Evolutionary conservation across 139 green algal genomes (phyloP).

Genomic region (Micractinium sp.): DNA sequence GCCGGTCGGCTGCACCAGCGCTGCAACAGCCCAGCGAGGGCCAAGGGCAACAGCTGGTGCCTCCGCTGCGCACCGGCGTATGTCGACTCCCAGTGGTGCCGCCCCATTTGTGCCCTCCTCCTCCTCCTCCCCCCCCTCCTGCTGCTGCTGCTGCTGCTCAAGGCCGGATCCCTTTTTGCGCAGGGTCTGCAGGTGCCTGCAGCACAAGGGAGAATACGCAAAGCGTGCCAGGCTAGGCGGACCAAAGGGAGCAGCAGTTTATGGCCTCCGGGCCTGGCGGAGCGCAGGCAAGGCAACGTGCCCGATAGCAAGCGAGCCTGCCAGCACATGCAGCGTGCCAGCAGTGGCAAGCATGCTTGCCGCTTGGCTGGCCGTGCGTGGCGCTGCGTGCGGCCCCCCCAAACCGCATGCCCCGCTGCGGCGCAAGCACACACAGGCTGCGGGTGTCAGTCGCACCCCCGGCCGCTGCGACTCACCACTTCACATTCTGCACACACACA

Average conservation of each 20-base stretch:
- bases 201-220: neutral
- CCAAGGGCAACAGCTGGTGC: too few species aligned
- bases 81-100: too few species aligned
- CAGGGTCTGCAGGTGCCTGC: constrained; percentile 23
- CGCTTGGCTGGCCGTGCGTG: too few species aligned
- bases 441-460: too few species aligned
- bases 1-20: too few species aligned
- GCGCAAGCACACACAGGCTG: too few species aligned
- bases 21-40: too few species aligned
- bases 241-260: neutral
- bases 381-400: too few species aligned
- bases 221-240: neutral
- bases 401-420: too few species aligned
- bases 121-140: neutral
- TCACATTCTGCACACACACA: neutral
- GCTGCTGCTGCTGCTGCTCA: neutral
- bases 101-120: neutral
- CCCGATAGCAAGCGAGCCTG: neutral
- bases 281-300: neutral
- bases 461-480: neutral
- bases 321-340: neutral
- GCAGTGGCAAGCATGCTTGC: too few species aligned
- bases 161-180: constrained; percentile 14
- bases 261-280: too few species aligned
- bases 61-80: too few species aligned